Evolutionary conservation across 495 filamentous ascomycete genomes (phyloP).

Genomic region (Penicillium salamii): DNA sequence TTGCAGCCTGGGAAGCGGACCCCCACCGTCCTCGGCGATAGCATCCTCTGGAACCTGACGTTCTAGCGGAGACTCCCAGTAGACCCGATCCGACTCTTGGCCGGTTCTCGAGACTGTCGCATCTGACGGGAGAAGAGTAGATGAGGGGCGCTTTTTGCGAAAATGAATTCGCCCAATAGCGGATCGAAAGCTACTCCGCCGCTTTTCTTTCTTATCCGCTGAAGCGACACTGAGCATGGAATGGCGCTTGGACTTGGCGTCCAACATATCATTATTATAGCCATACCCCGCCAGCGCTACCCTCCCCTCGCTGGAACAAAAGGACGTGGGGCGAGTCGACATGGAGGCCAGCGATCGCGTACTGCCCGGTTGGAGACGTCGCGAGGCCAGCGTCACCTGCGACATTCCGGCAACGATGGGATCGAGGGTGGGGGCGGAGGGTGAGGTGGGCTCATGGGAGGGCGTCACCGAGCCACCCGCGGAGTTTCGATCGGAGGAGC

Average conservation of each 20-base stretch:
- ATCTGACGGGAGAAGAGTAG: conserved; percentile 29
- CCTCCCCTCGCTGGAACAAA: conserved; percentile 38
- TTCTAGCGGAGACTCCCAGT: conserved; percentile 25
- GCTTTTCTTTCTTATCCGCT: conserved; percentile 31
- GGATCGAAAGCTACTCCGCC: conserved; percentile 34
- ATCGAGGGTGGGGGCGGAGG: conserved; percentile 23
- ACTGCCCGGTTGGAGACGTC: conserved; percentile 32
- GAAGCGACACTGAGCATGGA: conserved; percentile 35
- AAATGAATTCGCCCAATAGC: conserved; percentile 42
- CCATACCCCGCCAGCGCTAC: conserved; percentile 11
- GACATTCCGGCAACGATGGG: conserved; percentile 40
- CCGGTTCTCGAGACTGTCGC: conserved; percentile 31
- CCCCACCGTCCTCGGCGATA: no score
- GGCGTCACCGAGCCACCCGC: conserved; percentile 25
- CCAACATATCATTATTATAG: conserved; percentile 10
- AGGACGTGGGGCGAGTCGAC: conserved; percentile 43
- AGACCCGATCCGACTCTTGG: conserved; percentile 27
- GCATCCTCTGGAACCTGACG: neutral
- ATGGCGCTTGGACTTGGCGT: conserved; percentile 16
- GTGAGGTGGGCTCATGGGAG: conserved; percentile 21
- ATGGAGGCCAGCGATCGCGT: conserved; percentile 41
- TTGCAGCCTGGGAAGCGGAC: conserved; percentile 32
- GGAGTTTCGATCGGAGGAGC: conserved; percentile 39
- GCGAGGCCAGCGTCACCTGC: conserved; percentile 37
- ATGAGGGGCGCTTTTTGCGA: conserved; percentile 36